Evolutionary conservation across 2,329 filamentous ascomycete genomes (phyloP), one percentile per base, ranked within the genome.

Genomic region (Neurospora crassa): DNA sequence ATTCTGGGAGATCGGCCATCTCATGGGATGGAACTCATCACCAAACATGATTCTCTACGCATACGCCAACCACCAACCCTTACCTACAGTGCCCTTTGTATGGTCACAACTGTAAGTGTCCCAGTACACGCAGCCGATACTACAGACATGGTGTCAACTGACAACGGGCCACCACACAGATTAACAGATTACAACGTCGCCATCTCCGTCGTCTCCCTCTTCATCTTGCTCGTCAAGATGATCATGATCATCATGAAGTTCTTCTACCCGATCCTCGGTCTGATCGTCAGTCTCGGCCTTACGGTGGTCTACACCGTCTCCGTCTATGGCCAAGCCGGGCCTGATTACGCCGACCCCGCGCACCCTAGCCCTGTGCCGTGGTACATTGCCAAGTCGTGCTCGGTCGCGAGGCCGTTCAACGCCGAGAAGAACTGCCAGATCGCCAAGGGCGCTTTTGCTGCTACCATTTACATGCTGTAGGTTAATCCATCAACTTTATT

Each of bases 111-210:
- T 86, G 92, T 37, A 37, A 37, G 34, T 37, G 34, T 37, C 34
- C 34, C 34, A 37, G 34, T 37, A 37, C 7, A 8, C 7, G 7
- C 34, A 37, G 34, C 8, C 34, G 34, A 6, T 8, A 7, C 34
- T 37, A 37, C 34, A 8, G 34, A 37, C 5, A 37, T 8, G 1
- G 7, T 34, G 43, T 72, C 70, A 67, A 67, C 67, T 68, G n/a
- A 29, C n/a, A 59, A 29, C 2, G 20, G 20, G 10, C 16, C 5
- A 29, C 7, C 29, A 8, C 24, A 40, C 77, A 94, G 92, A 71
- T 83, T 93, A 73, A 93, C 92, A 68, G 84, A 90, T 75, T 93
- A 88, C 82, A 93, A 94, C 77, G 88, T 94, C 75, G 90, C 90
- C 78, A 90, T 94, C 75, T 91, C 91, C 45, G 87, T 95, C 74